Base-by-base conservation (phyloP, 2,329 filamentous ascomycete genomes). In the Xylariaceae sp. region DNA sequence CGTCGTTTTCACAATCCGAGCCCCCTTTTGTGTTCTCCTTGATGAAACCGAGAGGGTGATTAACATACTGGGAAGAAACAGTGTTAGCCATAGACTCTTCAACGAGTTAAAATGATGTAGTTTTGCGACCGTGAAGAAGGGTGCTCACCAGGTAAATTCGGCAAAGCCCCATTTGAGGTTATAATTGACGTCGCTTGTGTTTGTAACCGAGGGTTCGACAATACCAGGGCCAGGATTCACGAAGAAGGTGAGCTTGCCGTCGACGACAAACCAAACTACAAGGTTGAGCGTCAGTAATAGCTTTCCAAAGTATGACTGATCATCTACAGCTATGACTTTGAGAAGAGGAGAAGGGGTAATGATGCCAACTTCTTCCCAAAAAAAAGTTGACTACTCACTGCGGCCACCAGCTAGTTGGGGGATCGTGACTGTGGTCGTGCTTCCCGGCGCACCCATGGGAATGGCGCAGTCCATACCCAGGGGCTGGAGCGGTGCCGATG, bases 141-240 rank as follows among this genome's bases (percentile, higher is more conserved):
- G 4, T 49, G 53, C 59, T 51, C 9, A 61, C 59, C 59, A 61
- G 3, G 59, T 61, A 41, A 61, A 61, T 6, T 89, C 86, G 72
- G 78, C 83, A 66, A 88, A 89, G 31, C 77, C 79, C 85, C 85
- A 89, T 55, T 76, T 71, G 45, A 79, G 71, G 37, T 78, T 72
- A 65, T 83, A 83, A 67, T 87, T 88, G 2, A 76, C 70, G 64
- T 89, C 86, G 0, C 76, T 68, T 0, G 76, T 68, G 68, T 91
- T 91, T 34, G 81, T 86, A 30, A 86, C 82, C 7, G 84, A 85
- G 0, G 88, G 88, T 71, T 91, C 87, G 43, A 91, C 87, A 11
- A 91, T 76, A 1, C 81, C 85, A 5, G 88, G 84, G 12, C 83
- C 84, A 30, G 83, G 85, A 69, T 91, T 91, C 50, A 91, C 69